Conservation (phyloP, 2,329 filamentous ascomycete species). For the Stachybotrys echinatus region DNA sequence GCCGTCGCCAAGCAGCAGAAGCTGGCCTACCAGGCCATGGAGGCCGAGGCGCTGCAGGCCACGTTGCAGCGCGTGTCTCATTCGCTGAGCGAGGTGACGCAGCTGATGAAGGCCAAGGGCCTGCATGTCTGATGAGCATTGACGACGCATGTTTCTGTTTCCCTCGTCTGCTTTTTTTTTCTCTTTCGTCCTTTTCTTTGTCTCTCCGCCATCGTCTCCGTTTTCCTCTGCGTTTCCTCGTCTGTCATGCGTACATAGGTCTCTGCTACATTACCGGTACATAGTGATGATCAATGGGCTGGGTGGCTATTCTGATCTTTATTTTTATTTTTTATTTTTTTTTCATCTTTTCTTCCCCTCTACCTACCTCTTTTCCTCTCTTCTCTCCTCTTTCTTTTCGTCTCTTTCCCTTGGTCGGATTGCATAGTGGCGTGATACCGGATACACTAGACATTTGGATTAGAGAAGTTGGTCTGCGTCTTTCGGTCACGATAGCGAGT, state of each 20-base stretch:
- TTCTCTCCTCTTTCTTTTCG: too few relatives aligned
- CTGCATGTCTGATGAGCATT: not conserved
- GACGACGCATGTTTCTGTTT: not conserved
- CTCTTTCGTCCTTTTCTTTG: not conserved
- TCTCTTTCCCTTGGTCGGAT: too few relatives aligned
- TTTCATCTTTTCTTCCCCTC: not conserved
- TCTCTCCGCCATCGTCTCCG: not conserved
- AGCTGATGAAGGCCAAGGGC: not conserved
- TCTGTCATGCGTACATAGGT: not conserved
- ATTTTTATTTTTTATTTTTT: too few relatives aligned
- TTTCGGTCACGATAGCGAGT: not conserved
- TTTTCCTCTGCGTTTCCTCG: not conserved
- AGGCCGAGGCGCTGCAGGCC: not conserved
- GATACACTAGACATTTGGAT: not conserved
- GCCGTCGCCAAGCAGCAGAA: not conserved
- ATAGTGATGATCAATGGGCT: not conserved
- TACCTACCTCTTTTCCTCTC: too few relatives aligned
- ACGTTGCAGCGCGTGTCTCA: not conserved
- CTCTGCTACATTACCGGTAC: not conserved
- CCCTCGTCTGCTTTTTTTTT: not conserved
- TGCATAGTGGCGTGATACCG: too few relatives aligned
- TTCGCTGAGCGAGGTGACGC: not conserved
- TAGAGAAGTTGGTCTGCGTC: not conserved
- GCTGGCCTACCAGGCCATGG: not conserved
- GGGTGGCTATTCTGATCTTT: not conserved